Evolutionary conservation across 2,329 filamentous ascomycete species (phyloP).

Genomic region (Arachnomyces sp.): DNA sequence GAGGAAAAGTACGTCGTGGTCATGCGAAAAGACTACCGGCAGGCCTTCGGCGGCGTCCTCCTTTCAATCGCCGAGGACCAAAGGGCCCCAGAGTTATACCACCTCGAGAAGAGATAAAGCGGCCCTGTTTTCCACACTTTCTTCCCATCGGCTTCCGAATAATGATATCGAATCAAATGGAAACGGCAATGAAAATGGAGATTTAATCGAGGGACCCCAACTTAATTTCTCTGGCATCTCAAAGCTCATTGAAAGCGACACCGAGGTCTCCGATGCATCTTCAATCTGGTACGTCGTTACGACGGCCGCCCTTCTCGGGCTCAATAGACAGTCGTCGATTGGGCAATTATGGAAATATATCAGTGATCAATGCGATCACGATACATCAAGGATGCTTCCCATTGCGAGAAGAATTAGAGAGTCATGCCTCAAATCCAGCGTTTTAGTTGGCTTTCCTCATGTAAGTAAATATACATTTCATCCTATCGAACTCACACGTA

Average conservation of each 20-base stretch:
- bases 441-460: conserved; percentile 22
- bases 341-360: conserved; percentile 20
- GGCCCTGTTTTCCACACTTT: too few relatives aligned
- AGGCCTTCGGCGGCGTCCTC: too few relatives aligned
- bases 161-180: too few relatives aligned
- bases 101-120: too few relatives aligned
- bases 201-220: not conserved
- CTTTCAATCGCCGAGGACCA: too few relatives aligned
- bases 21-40: too few relatives aligned
- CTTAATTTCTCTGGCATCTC: conserved; percentile 9
- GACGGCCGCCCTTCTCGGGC: conserved; percentile 18
- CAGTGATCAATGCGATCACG: conserved; percentile 1
- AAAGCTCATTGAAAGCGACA: conserved; percentile 4
- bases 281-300: conserved; percentile 20
- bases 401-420: conserved; percentile 19
- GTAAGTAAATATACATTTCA: conserved; percentile 10
- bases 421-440: conserved; percentile 21
- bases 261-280: conserved; percentile 1
- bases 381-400: conserved; percentile 5
- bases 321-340: conserved; percentile 19
- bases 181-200: conserved; percentile 19
- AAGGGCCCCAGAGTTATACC: too few relatives aligned
- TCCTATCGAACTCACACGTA: not conserved
- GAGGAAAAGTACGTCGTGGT: too few relatives aligned
- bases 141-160: too few relatives aligned